Base-by-base conservation (phyloP, 2,329 filamentous ascomycete species). In the Tolypocladium guangdongense region DNA sequence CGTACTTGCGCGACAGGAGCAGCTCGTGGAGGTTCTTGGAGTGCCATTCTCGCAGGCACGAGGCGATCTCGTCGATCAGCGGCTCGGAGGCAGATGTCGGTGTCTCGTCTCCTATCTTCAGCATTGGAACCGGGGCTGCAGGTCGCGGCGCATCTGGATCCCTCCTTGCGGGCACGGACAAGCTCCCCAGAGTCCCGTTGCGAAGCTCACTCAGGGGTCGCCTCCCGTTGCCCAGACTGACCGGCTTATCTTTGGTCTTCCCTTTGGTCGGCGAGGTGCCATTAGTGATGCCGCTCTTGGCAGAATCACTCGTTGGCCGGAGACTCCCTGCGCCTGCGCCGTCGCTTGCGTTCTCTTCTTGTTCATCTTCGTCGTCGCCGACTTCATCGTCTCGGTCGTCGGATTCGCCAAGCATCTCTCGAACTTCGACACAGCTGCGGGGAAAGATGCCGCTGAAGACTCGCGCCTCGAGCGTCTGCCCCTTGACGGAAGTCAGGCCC, bases 381-480 rank as follows among this genome's bases (percentile, higher is more conserved):
- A 73, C 71, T 52, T 71, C 65, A 18, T 74, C 70, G 51, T 79
- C 75, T 5, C 67, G 69, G 14, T 80, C 75, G 52, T 87, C 84
- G 6, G 76, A 74, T 56, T 92, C 90, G 56, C 88, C 90, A 37
- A 99, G 79, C 52, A 96, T 84, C 72, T 99, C 93, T 59, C 92
- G 84, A 55, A 99, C 86, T 70, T 99, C 90, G 54, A 99, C 92
- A 63, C 92, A 99, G 68, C 86, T 93, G 59, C 88, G 82, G 12
- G 93, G 93, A 66, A 99, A 99, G 64, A 99, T 95, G 62, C 93
- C 93, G n/a, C 91, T 96, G 68, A 97, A 99, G 55, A 99, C 93
- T 59, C 93, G 84, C 55, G 92, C 90, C 72, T 97, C 92, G 35
- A 97, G 83, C 0, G 91, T 95, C 69, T 96, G 90, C 49, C 93